Base-by-base conservation (phyloP, 495 filamentous ascomycete genomes). In the Astrocystis sublimbata region DNA sequence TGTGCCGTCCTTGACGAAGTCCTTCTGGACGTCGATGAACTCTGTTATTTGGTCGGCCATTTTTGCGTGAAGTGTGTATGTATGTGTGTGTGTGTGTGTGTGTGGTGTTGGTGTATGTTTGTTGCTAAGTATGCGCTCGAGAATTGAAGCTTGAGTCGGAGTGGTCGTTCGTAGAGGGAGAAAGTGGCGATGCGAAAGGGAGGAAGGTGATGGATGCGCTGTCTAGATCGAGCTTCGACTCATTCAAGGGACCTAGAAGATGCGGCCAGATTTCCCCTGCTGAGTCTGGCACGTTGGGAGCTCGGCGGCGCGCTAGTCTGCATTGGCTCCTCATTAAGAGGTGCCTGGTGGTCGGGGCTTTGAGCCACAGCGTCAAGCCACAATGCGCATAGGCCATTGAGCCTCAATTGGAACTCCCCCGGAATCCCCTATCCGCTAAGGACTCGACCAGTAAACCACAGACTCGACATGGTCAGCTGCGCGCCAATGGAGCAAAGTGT, bases 41-140 rank as follows among this genome's bases (percentile, higher is more conserved):
- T 92, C 89, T 71, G 89, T 85, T 63, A 92, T 72, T 68, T 88
- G 84, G 66, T 92, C 90, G 58, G 88, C 86, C 87, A 89, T 89
- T 46, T 50, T 63, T 63, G n/a, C n/a, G n/a, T n/a, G n/a, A n/a
- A n/a, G n/a, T n/a, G n/a, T n/a, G n/a, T n/a, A n/a, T 4, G 46
- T 30, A 15, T 49, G 2, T 52, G 15, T 33, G 35, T 52, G 36
- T 10, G 12, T 10, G 4, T 24, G 1, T 46, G 24, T 13, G 9
- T 28, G 43, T 35, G 2, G 17, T 1, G 10, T 4, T 17, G 30
- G 15, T 26, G 21, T 28, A 12, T 15, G 30, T 0, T 1, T 7
- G 24, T 31, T 65, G 53, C 61, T 47, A 26, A n/a, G 43, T 26
- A 5, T 24, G 24, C 43, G 3, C 2, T 13, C 24, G 46, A 49